Evolutionary conservation across 805 yeast genomes (phyloP).

Genomic region (Diddensiella transvaalensis): DNA sequence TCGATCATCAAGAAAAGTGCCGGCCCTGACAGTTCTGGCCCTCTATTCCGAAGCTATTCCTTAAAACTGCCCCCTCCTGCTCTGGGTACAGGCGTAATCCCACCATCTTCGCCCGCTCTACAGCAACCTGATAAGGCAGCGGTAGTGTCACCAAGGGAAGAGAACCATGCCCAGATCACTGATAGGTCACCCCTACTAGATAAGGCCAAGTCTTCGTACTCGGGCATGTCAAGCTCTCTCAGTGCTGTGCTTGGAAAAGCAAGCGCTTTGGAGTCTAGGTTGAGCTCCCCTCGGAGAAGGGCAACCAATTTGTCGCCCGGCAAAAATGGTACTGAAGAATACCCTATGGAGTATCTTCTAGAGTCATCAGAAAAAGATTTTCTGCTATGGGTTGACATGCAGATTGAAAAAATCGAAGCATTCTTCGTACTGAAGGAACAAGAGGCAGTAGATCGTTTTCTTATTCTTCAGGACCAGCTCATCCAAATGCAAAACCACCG

Average conservation of each 20-base stretch:
- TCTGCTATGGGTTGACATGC: conserved; percentile 61
- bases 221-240: not conserved
- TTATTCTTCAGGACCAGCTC: conserved; percentile 65
- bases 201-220: not conserved
- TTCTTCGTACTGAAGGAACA: conserved; percentile 62
- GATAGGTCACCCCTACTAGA: not conserved
- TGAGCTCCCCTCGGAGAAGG: conserved; percentile 3
- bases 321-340: conserved; percentile 6
- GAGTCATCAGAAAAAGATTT: conserved; percentile 48
- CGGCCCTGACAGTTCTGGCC: not conserved
- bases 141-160: not conserved
- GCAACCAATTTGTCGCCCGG: not conserved
- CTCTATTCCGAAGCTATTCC: not conserved
- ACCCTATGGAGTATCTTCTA: conserved; percentile 10
- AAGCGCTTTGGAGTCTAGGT: not conserved
- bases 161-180: not conserved
- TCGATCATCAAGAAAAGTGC: not conserved
- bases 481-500: conserved; percentile 56
- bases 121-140: not conserved
- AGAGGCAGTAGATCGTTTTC: conserved; percentile 55
- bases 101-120: not conserved
- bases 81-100: not conserved
- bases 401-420: conserved; percentile 54
- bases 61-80: conserved; percentile 17
- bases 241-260: not conserved